Evolutionary conservation across 2,329 filamentous ascomycete genomes (phyloP).

Genomic region (Aspergillus pseudonomiae): DNA sequence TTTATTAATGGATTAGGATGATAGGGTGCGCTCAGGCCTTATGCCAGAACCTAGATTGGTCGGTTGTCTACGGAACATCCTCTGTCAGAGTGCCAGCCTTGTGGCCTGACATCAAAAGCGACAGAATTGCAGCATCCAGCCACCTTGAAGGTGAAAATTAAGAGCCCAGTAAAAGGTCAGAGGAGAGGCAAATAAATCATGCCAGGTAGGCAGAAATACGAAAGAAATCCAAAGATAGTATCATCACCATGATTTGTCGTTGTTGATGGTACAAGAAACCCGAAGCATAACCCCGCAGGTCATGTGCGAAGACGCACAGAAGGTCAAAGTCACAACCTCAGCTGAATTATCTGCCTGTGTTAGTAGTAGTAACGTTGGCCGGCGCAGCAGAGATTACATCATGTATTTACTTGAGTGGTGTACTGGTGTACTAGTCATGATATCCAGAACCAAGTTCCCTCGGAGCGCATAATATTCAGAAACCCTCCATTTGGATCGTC

Average conservation of each 20-base stretch:
- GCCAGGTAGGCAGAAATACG: too few relatives aligned
- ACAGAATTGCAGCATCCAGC: neutral
- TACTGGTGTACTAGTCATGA: neutral
- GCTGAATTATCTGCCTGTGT: neutral
- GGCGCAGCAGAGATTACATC: neutral
- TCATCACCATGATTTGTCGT: neutral
- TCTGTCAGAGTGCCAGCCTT: neutral
- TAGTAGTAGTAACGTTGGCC: neutral
- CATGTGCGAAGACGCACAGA: neutral
- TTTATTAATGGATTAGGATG: neutral
- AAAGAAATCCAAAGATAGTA: neutral
- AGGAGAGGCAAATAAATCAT: neutral
- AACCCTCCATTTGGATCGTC: neutral
- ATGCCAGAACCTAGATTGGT: conserved; percentile 3
- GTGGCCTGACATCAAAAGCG: neutral
- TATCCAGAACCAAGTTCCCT: neutral
- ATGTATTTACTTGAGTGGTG: neutral
- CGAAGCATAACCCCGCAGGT: neutral
- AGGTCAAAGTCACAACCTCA: neutral
- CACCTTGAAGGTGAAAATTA: neutral
- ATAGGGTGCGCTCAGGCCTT: conserved; percentile 6
- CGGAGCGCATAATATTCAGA: neutral
- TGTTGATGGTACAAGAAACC: neutral
- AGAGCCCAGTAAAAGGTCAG: neutral
- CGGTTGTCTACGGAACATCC: neutral